phyloP scores from a whole-genome alignment of 805 yeast species.

The Monosporozyma solicola region DNA sequence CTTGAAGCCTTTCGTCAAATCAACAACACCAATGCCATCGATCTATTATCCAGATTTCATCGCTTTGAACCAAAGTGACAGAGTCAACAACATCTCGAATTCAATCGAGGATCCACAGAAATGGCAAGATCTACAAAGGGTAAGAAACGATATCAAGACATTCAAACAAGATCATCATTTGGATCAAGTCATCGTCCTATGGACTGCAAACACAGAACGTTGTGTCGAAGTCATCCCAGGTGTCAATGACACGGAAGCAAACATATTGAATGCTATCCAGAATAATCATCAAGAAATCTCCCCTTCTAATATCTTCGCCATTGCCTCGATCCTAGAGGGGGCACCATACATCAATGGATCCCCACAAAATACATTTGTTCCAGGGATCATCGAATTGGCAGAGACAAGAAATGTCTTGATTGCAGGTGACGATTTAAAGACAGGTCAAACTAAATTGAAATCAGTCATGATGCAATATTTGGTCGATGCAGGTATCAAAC shows the following conservation, averaged over 20 bases:
- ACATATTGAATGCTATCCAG: conserved; percentile 65
- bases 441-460: conserved; percentile 92
- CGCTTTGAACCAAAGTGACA: conserved; percentile 85
- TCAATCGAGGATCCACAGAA: conserved; percentile 39
- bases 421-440: conserved; percentile 96
- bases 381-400: conserved; percentile 87
- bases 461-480: conserved; percentile 94
- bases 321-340: conserved; percentile 81
- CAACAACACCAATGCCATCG: conserved; percentile 66
- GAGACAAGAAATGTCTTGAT: conserved; percentile 66
- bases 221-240: conserved; percentile 69
- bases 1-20: conserved; percentile 53
- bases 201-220: conserved; percentile 98
- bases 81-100: conserved; percentile 80
- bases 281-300: conserved; percentile 73
- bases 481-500: conserved; percentile 96
- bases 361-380: conserved; percentile 95
- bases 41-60: conserved; percentile 94
- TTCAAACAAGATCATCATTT: conserved; percentile 65
- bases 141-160: conserved; percentile 72
- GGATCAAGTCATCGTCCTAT: conserved; percentile 81
- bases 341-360: conserved; percentile 93
- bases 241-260: conserved; percentile 82
- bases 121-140: conserved; percentile 83
- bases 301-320: conserved; percentile 91